Percentiles rank a stretch among this genome's conserved stretches.
Conservation (phyloP, 108 stramenopile species). For the Cylindrotheca closterium region DNA sequence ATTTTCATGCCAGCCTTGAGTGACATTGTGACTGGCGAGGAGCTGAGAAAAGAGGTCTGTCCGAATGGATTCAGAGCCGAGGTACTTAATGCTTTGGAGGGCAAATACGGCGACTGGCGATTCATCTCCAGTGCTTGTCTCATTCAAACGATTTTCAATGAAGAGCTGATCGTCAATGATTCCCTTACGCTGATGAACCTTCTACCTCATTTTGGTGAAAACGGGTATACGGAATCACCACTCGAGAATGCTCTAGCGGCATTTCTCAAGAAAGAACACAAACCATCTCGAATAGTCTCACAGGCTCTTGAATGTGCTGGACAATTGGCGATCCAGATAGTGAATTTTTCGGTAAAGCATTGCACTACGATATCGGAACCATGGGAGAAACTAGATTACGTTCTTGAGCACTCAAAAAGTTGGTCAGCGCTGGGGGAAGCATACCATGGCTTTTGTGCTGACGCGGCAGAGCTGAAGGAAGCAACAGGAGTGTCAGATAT, state of each 20-base stretch:
- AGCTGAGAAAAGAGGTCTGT: constrained; percentile 20
- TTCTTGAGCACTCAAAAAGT: constrained; percentile 22
- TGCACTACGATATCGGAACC: not conserved
- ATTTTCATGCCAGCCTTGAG: constrained; percentile 46
- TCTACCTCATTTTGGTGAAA: constrained; percentile 21
- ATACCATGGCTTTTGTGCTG: constrained; percentile 11
- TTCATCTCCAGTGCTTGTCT: constrained; percentile 56
- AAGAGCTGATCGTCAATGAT: constrained; percentile 57
- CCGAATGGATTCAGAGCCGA: constrained; percentile 42
- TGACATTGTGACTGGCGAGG: constrained; percentile 35
- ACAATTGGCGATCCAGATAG: constrained; percentile 17
- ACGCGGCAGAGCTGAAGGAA: constrained; percentile 22
- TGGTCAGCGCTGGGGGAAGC: constrained; percentile 29
- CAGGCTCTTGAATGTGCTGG: constrained; percentile 41
- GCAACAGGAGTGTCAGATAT: constrained; percentile 44
- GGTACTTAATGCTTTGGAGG: constrained; percentile 34
- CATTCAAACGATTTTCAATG: constrained; percentile 56
- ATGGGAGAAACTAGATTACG: constrained; percentile 8
- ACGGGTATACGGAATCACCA: constrained; percentile 20
- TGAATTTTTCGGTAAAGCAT: constrained; percentile 17
- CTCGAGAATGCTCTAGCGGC: constrained; percentile 50
- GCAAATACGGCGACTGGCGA: constrained; percentile 45
- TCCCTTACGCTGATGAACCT: constrained; percentile 47
- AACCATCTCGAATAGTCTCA: constrained; percentile 20
- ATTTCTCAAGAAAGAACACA: constrained; percentile 36